A percentile compares a stretch with the other conserved stretches of the same genome.
These are phyloP conservation scores for Carex scoparia DNA, from an alignment of 176 grass and related monocot species.

Conservation along the genomic window DNA sequence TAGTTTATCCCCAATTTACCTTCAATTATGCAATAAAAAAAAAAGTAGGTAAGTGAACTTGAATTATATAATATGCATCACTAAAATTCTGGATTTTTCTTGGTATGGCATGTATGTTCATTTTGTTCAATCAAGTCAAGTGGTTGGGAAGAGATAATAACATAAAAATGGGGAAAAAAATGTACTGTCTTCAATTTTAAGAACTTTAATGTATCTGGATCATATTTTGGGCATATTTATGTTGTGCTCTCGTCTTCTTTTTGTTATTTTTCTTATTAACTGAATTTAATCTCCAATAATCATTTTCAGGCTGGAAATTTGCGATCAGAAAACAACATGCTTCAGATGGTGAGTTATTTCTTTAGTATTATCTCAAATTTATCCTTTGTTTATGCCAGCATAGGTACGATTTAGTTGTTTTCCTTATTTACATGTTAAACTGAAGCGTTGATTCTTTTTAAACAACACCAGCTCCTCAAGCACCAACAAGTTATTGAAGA, in stretches of 20 bases:
- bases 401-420: background rate
- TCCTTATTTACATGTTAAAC: background rate
- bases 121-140: background rate
- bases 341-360: constrained; percentile 65
- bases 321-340: constrained; percentile 43
- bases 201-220: background rate
- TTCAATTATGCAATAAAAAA: background rate
- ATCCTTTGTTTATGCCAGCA: background rate
- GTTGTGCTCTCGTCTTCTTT: background rate
- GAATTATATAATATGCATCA: background rate
- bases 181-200: background rate
- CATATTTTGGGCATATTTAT: background rate
- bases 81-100: background rate
- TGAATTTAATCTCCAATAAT: background rate
- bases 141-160: too few relatives aligned
- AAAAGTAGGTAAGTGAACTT: background rate
- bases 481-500: constrained; percentile 77
- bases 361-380: background rate
- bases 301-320: constrained; percentile 51
- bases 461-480: constrained; percentile 50
- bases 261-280: background rate
- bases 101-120: background rate
- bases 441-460: constrained; percentile 5
- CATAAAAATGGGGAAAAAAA: too few relatives aligned
- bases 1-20: background rate